Conservation (phyloP, 1,139 yeast genomes). For the Yarrowia galli region DNA sequence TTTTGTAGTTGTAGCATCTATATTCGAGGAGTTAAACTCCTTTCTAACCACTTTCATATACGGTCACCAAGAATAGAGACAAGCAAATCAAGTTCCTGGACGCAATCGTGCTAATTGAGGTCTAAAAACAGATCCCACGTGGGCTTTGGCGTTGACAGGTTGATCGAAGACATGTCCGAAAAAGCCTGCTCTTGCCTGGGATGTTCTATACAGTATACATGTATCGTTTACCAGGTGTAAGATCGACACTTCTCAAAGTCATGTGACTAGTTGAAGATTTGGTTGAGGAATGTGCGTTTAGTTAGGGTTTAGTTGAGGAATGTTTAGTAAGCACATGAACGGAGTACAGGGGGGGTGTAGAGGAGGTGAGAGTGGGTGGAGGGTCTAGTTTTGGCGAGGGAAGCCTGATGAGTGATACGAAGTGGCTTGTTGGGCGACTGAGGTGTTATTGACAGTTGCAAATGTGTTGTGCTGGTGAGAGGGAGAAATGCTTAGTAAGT, state of each 20-base stretch:
- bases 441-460: no score
- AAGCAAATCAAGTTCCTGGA: neutral
- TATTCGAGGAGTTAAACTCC: neutral
- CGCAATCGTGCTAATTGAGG: slow-evolving; percentile 3
- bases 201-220: neutral
- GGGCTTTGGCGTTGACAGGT: neutral
- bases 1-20: neutral
- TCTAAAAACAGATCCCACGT: slow-evolving; percentile 2
- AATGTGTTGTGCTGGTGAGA: no score
- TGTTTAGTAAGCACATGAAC: no score
- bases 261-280: neutral
- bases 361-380: neutral
- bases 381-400: no score
- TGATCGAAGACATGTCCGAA: neutral
- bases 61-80: neutral
- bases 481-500: no score
- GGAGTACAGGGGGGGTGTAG: no score
- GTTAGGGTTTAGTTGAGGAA: slow-evolving; percentile 15
- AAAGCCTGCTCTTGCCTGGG: neutral
- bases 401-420: no score
- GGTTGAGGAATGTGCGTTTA: neutral
- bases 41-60: neutral
- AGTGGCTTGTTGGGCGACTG: no score
- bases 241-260: neutral
- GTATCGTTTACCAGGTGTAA: neutral